These are phyloP conservation scores for Lactarius pseudohatsudake DNA, from an alignment of 768 basidiomycete genomes.

Conservation along the genomic window DNA sequence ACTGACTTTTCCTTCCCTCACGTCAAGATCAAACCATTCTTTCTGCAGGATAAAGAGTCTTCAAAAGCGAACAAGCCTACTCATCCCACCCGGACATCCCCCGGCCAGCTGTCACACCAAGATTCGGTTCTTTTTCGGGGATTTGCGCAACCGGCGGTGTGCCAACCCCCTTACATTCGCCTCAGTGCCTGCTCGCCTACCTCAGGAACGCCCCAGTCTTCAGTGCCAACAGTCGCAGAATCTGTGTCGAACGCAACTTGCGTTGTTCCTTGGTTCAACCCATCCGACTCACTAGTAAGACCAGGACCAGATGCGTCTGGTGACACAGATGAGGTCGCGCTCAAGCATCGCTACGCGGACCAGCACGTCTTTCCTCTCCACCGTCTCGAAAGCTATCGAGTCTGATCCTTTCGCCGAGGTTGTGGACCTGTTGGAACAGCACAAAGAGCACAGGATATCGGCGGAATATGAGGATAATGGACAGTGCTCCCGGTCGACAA, in stretches of 20 bases:
- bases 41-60: slow-evolving; percentile 58
- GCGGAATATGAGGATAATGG: slow-evolving; percentile 58
- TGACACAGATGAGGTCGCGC: slow-evolving; percentile 31
- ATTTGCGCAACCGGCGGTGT: slow-evolving; percentile 42
- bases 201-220: slow-evolving; percentile 20
- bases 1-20: slow-evolving; percentile 1
- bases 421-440: slow-evolving; percentile 51
- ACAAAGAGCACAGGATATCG: slow-evolving; percentile 54
- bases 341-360: slow-evolving; percentile 71
- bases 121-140: slow-evolving; percentile 53
- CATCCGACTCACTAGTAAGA: slow-evolving; percentile 16
- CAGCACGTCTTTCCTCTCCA: slow-evolving; percentile 60
- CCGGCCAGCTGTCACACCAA: slow-evolving; percentile 37
- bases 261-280: slow-evolving; percentile 26
- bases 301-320: slow-evolving; percentile 16
- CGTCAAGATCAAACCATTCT: not conserved
- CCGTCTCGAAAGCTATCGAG: slow-evolving; percentile 58
- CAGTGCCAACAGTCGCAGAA: slow-evolving; percentile 25
- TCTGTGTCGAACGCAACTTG: slow-evolving; percentile 28
- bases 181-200: slow-evolving; percentile 32
- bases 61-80: slow-evolving; percentile 47
- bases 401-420: slow-evolving; percentile 69
- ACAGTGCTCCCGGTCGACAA: slow-evolving; percentile 20
- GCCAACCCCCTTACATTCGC: slow-evolving; percentile 43
- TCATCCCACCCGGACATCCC: slow-evolving; percentile 27